Evolutionary conservation across 768 basidiomycete genomes (phyloP).

Genomic region (Calocybe gangraenosa): DNA sequence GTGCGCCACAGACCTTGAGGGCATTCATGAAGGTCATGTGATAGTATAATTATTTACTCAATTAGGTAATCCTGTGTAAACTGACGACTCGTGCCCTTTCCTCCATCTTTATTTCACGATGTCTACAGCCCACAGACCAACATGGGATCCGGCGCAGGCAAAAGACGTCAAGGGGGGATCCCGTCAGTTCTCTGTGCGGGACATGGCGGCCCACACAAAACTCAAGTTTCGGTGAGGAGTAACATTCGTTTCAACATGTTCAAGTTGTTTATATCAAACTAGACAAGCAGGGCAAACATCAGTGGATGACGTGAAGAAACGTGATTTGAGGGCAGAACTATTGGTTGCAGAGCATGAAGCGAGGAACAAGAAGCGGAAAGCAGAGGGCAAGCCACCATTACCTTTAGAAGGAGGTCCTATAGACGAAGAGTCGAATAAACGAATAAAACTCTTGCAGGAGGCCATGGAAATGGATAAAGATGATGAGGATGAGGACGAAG

Average conservation of each 20-base stretch:
- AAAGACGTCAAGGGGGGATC: conserved; percentile 90
- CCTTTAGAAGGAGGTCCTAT: conserved; percentile 35
- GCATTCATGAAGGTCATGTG: not conserved
- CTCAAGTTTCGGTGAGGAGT: conserved; percentile 88
- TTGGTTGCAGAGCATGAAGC: conserved; percentile 85
- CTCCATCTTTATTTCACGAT: conserved; percentile 31
- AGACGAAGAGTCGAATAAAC: conserved; percentile 69
- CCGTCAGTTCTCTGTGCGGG: conserved; percentile 87
- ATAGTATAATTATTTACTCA: not conserved
- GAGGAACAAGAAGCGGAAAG: conserved; percentile 87
- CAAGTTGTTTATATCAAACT: conserved; percentile 5
- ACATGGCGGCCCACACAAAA: conserved; percentile 94
- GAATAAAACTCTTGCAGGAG: conserved; percentile 84
- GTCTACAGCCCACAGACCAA: conserved; percentile 92
- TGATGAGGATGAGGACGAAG: conserved; percentile 72
- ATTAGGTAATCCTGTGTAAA: not conserved
- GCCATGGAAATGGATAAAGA: conserved; percentile 87
- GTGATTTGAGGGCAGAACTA: conserved; percentile 82
- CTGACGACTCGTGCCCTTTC: not conserved
- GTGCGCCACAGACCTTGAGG: no score
- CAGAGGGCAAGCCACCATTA: conserved; percentile 65
- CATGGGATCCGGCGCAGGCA: conserved; percentile 97
- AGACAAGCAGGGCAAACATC: conserved; percentile 93
- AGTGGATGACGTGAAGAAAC: conserved; percentile 64
- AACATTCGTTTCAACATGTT: not conserved